phyloP scores from a whole-genome alignment of 371 early-diverging fungal genomes.

The Mucor racemosus region DNA sequence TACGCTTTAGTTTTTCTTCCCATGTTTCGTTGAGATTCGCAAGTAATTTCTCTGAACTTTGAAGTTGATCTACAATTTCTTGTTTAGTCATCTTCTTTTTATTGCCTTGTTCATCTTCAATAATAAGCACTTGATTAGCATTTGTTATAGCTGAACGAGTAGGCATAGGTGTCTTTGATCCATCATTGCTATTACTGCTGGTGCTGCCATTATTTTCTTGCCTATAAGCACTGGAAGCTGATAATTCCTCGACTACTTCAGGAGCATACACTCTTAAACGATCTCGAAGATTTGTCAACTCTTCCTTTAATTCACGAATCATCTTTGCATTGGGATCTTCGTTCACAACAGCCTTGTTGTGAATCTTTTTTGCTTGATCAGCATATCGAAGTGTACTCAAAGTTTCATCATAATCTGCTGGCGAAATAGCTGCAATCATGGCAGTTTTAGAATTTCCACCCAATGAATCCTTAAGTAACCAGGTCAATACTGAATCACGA shows the following conservation, averaged over 20 bases:
- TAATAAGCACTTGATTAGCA: conserved; percentile 20
- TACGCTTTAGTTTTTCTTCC: conserved; percentile 82
- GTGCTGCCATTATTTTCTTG: background rate
- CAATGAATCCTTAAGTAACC: conserved; percentile 93
- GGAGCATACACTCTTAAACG: conserved; percentile 70
- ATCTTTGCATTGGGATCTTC: conserved; percentile 87
- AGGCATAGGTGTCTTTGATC: conserved; percentile 8
- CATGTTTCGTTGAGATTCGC: conserved; percentile 83
- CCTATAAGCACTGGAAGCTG: conserved; percentile 14
- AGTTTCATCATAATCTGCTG: conserved; percentile 86
- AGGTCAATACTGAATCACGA: conserved; percentile 92
- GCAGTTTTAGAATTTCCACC: conserved; percentile 95
- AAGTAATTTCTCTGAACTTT: conserved; percentile 87
- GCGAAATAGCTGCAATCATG: conserved; percentile 90
- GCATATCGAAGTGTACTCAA: conserved; percentile 95
- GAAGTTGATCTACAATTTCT: conserved; percentile 79
- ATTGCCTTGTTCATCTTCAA: conserved; percentile 48
- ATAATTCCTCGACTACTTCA: conserved; percentile 46
- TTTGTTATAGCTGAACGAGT: conserved; percentile 30
- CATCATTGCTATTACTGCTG: background rate
- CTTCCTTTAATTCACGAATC: conserved; percentile 87
- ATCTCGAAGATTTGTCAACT: conserved; percentile 72
- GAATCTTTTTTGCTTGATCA: conserved; percentile 91
- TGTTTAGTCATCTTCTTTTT: conserved; percentile 58
- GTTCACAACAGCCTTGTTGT: conserved; percentile 92